phyloP scores from a whole-genome alignment of 2,329 filamentous ascomycete species.

The Monosporascus cannonballus region DNA sequence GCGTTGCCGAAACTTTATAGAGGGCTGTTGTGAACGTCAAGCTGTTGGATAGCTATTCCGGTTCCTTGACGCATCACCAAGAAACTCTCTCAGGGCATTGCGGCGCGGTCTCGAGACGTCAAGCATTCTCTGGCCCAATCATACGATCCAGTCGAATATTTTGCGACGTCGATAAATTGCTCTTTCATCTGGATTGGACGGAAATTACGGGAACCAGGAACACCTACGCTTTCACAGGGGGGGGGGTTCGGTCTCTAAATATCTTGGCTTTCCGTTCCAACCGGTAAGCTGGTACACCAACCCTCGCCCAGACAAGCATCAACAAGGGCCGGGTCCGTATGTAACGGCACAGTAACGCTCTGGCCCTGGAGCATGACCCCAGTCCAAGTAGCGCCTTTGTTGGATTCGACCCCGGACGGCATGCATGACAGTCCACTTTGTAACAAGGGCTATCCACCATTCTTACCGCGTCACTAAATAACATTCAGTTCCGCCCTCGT shows the following conservation, averaged over 20 bases:
- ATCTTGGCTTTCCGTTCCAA: too few species aligned
- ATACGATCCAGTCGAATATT: neutral
- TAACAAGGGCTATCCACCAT: slow-evolving; percentile 21
- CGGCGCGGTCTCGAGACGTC: too few species aligned
- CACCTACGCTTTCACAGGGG: too few species aligned
- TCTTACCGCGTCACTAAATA: slow-evolving; percentile 19
- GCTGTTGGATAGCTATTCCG: too few species aligned
- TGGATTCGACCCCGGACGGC: slow-evolving; percentile 13
- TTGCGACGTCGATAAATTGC: neutral
- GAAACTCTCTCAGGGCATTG: too few species aligned
- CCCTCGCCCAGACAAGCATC: neutral
- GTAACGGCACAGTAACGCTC: neutral
- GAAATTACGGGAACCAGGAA: too few species aligned
- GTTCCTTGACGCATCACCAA: too few species aligned
- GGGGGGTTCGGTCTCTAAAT: too few species aligned
- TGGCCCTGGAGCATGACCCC: neutral
- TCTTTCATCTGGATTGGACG: neutral
- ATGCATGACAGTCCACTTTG: slow-evolving; percentile 26
- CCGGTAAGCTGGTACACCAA: neutral
- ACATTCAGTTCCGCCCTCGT: too few species aligned
- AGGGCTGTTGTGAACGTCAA: too few species aligned
- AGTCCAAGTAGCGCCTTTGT: neutral
- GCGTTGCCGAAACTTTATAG: too few species aligned
- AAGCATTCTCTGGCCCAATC: too few species aligned
- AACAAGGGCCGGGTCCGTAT: neutral